These are phyloP conservation scores for Yamadazyma diospyri DNA, from an alignment of 1,139 yeast species.

Conservation along the genomic window DNA sequence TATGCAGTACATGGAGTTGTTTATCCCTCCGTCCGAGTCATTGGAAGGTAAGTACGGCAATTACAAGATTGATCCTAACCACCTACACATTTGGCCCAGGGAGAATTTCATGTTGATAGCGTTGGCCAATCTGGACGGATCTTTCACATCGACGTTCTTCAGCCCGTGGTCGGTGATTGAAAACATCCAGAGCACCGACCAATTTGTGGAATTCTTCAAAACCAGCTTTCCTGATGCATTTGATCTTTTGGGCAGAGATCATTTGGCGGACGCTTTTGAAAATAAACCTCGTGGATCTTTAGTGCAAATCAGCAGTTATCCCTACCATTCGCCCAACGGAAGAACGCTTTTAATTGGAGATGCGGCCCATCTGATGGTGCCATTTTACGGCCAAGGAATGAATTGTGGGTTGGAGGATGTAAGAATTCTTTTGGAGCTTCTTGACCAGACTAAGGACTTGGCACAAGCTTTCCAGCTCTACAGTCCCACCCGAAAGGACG, in stretches of 20 bases:
- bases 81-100: conserved; percentile 93
- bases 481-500: conserved; percentile 55
- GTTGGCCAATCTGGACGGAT: conserved; percentile 77
- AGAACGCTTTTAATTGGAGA: conserved; percentile 77
- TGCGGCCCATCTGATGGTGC: conserved; percentile 97
- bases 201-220: conserved; percentile 53
- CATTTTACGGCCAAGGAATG: conserved; percentile 97
- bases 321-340: conserved; percentile 64
- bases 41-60: conserved; percentile 25
- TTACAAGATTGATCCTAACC: conserved; percentile 64
- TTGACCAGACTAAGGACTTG: conserved; percentile 46
- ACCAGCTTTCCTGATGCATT: conserved; percentile 73
- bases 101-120: conserved; percentile 86
- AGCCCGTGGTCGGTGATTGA: conserved; percentile 74
- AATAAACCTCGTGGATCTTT: conserved; percentile 73
- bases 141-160: conserved; percentile 87
- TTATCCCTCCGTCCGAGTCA: conserved; percentile 55
- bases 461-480: conserved; percentile 54
- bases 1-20: conserved; percentile 77
- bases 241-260: conserved; percentile 58
- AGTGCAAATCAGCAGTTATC: conserved; percentile 62
- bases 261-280: conserved; percentile 49
- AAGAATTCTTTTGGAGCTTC: conserved; percentile 54
- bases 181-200: conserved; percentile 38
- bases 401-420: conserved; percentile 96